Conservation (phyloP, 805 yeast species). For the Isabelozyma heimii region DNA sequence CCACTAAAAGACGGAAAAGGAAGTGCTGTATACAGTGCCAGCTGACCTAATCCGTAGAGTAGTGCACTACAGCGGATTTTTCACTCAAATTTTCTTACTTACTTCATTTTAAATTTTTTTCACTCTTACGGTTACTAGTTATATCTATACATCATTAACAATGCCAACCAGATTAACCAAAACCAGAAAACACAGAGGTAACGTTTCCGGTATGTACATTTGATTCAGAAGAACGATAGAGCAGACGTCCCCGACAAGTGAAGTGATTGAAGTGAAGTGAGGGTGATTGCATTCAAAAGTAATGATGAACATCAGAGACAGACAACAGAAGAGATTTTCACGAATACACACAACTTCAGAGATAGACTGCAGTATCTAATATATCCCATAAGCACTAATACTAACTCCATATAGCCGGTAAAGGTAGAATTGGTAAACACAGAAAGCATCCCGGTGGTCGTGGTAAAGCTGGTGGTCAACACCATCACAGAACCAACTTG, state of each 20-base stretch:
- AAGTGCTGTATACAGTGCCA: background rate
- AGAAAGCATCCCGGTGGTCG: constrained; percentile 99
- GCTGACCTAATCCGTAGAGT: background rate
- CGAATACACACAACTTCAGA: too few species aligned
- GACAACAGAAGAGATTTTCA: too few species aligned
- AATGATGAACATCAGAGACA: too few species aligned
- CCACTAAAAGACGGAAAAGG: background rate
- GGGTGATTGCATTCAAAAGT: too few species aligned
- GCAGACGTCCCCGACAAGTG: background rate
- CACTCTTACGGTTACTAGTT: constrained; percentile 1
- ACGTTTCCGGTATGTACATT: constrained; percentile 91
- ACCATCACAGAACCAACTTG: constrained; percentile 99
- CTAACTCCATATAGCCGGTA: constrained; percentile 78
- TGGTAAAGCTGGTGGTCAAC: constrained; percentile 99
- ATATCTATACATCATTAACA: constrained; percentile 24
- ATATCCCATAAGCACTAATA: constrained; percentile 9
- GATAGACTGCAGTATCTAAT: too few species aligned
- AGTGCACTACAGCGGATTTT: background rate
- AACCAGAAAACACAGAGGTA: constrained; percentile 99
- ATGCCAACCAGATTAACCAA: constrained; percentile 99
- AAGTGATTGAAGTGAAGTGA: background rate
- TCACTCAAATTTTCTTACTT: background rate
- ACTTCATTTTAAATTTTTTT: background rate
- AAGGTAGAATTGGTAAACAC: constrained; percentile 99
- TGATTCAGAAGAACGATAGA: background rate